Conservation (phyloP, 148 eudicot species). For the Rhododendron williamsianum region DNA sequence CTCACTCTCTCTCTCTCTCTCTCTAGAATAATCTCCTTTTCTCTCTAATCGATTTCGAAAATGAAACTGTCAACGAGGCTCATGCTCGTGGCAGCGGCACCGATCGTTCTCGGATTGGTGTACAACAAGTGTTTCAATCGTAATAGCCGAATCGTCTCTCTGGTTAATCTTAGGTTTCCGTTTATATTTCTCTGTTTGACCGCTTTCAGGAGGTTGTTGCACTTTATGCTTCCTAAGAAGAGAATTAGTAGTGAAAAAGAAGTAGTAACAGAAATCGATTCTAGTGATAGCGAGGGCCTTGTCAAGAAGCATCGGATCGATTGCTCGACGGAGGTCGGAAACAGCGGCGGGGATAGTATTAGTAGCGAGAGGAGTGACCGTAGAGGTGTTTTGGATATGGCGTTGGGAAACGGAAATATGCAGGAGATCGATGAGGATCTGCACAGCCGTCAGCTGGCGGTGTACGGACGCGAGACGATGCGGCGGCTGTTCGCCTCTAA, state of each 20-base stretch:
- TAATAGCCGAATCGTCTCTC: neutral
- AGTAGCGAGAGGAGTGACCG: constrained; percentile 4
- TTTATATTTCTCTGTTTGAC: constrained; percentile 19
- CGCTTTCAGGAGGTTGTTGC: constrained; percentile 48
- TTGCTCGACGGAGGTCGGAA: constrained; percentile 9
- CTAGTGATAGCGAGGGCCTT: constrained; percentile 15
- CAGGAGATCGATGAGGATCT: constrained; percentile 83
- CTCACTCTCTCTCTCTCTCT: constrained; percentile 7
- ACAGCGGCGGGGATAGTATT: neutral
- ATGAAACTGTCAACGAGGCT: constrained; percentile 22
- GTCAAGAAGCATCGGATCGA: constrained; percentile 39
- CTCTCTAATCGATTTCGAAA: constrained; percentile 16
- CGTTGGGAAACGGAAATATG: constrained; percentile 28
- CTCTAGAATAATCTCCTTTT: constrained; percentile 1
- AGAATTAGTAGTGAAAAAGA: constrained; percentile 46
- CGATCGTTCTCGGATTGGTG: constrained; percentile 23
- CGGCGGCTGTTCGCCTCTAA: constrained; percentile 63
- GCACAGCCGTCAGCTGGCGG: constrained; percentile 88
- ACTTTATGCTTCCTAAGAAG: constrained; percentile 83
- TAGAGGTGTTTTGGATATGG: constrained; percentile 28
- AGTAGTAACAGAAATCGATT: constrained; percentile 25
- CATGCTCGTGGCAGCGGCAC: constrained; percentile 8
- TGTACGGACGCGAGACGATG: constrained; percentile 86
- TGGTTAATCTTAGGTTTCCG: constrained; percentile 14
- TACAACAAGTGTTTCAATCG: constrained; percentile 7